Evolutionary conservation across 129 eudicot species (phyloP).

Genomic region (Ambrosia trifida): DNA sequence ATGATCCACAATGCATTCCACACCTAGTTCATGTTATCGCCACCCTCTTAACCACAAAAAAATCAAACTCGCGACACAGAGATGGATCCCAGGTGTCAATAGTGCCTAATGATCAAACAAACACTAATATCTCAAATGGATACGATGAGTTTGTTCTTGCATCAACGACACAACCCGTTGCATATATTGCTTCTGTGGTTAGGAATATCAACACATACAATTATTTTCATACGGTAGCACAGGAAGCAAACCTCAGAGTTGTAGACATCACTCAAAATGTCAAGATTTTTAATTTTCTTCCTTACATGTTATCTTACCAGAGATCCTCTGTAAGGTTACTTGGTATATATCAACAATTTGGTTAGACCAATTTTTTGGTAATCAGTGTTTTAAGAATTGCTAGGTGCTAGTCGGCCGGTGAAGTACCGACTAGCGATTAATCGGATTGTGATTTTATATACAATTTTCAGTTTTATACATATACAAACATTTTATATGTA

Average conservation of each 20-base stretch:
- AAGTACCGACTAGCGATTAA: no score
- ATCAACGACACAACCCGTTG: conserved; percentile 43
- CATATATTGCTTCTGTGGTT: conserved; percentile 81
- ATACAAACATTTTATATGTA: no score
- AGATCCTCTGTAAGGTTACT: conserved; percentile 46
- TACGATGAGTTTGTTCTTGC: conserved; percentile 31
- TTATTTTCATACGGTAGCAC: conserved; percentile 51
- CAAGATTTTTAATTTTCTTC: conserved; percentile 55
- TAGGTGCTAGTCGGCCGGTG: no score
- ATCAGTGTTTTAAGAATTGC: no score
- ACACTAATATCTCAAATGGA: conserved; percentile 1
- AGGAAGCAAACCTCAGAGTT: conserved; percentile 53
- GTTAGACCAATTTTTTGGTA: neutral
- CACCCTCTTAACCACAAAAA: conserved; percentile 47
- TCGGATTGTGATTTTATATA: no score
- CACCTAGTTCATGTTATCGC: conserved; percentile 68
- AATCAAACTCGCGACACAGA: conserved; percentile 15
- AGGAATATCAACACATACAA: conserved; percentile 66
- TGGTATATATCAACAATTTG: conserved; percentile 22
- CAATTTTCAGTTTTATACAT: no score
- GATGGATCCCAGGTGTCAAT: conserved; percentile 1
- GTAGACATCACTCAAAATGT: conserved; percentile 56
- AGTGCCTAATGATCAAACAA: neutral
- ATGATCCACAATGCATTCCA: conserved; percentile 81
- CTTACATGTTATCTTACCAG: conserved; percentile 70